Percentiles rank a stretch among this genome's conserved stretches.
These are phyloP conservation scores for Phytopythium mirpurense DNA, from an alignment of 352 stramenopile species.

Conservation along the genomic window DNA sequence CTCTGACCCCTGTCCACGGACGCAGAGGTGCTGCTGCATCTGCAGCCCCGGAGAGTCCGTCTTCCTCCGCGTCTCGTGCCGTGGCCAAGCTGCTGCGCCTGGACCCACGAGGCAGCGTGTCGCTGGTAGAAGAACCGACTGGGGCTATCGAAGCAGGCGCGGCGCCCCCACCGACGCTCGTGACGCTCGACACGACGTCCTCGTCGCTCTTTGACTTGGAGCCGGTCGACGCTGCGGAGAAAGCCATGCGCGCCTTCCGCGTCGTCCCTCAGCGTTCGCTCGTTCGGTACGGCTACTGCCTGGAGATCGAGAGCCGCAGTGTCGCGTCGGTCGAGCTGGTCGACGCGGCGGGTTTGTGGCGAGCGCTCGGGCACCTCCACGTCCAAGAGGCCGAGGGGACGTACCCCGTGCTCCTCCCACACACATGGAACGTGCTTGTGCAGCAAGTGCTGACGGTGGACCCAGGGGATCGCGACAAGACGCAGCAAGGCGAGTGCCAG, in stretches of 20 bases:
- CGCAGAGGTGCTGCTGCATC: neutral
- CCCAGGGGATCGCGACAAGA: neutral
- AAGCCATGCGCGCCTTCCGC: constrained; percentile 31
- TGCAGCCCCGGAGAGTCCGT: constrained; percentile 13
- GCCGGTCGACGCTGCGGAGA: neutral
- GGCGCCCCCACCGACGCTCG: constrained; percentile 14
- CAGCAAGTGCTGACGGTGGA: constrained; percentile 27
- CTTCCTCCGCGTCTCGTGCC: constrained; percentile 5
- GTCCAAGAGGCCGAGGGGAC: constrained; percentile 41
- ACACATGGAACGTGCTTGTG: constrained; percentile 56
- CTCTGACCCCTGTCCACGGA: constrained; percentile 24
- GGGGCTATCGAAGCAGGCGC: neutral
- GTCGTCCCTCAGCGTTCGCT: constrained; percentile 34
- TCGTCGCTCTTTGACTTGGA: constrained; percentile 29
- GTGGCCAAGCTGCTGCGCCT: constrained; percentile 21
- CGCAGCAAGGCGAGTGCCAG: neutral
- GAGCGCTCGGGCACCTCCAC: constrained; percentile 31
- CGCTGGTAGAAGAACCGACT: constrained; percentile 37
- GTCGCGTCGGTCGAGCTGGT: neutral
- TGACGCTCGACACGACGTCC: constrained; percentile 32
- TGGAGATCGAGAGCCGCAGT: constrained; percentile 35
- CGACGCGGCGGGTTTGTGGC: constrained; percentile 19
- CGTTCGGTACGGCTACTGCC: constrained; percentile 45
- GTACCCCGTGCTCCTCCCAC: constrained; percentile 36
- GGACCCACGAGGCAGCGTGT: constrained; percentile 40